These are phyloP conservation scores for Flaveria sonorensis DNA, from an alignment of 129 eudicot genomes.

Conservation along the genomic window DNA sequence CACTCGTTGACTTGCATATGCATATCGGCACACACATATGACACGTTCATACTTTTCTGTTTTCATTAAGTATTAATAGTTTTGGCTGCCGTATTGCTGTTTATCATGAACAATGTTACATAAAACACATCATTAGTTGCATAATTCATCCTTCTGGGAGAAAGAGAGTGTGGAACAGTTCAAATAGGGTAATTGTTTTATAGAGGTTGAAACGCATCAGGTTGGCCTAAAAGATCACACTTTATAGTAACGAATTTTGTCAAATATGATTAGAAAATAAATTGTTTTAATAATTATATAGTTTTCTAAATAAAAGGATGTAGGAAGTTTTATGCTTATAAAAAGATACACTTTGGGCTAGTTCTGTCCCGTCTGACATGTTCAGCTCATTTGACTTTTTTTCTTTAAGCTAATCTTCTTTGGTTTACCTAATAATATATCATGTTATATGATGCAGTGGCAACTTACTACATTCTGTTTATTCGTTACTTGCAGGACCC, in stretches of 20 bases:
- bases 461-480: constrained; percentile 16
- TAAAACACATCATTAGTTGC: neutral
- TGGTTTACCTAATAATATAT: neutral
- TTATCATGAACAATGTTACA: neutral
- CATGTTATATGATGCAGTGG: constrained; percentile 6
- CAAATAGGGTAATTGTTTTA: neutral
- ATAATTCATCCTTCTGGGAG: neutral
- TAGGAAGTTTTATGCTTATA: neutral
- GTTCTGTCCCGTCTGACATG: neutral
- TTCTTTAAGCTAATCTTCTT: neutral
- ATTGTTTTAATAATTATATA: neutral
- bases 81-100: neutral
- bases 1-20: constrained; percentile 11
- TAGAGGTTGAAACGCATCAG: neutral
- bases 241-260: neutral
- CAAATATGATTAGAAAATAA: neutral
- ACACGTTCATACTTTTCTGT: neutral
- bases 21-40: neutral
- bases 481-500: constrained; percentile 61
- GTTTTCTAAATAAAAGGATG: neutral
- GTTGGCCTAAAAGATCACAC: neutral
- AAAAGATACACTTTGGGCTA: neutral
- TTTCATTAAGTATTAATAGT: neutral
- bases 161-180: neutral
- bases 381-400: neutral